Base-by-base conservation (phyloP, 148 eudicot species). In the Dysphania ambrosioides region DNA sequence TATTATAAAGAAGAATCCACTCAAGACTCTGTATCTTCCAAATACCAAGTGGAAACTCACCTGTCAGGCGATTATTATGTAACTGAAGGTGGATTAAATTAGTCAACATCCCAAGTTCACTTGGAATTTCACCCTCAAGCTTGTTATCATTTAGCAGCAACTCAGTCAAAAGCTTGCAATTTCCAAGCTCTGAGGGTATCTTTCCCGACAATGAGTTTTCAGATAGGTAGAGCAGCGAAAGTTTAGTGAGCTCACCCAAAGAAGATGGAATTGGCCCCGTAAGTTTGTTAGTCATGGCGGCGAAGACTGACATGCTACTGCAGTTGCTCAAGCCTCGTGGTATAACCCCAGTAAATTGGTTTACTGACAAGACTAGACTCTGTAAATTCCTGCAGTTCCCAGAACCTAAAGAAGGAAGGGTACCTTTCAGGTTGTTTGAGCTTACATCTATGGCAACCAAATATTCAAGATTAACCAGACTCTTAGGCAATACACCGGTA, bases 121-220 rank as follows among this genome's bases (percentile, higher is more conserved):
- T 75, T 3, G 96, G 97, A 51, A 93, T 85, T 29, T 70, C 82
- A 53, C 96, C 93, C 76, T 86, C 91, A 1, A 93, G 84, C 63
- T 79, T 83, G 83, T 90, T 93, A 15, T 56, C 81, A 60, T 74
- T 77, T 30, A 93, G 66, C 60, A 65, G 70, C 76, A 93, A 71
- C 71, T 68, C 81, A 40, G 56, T 75, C 75, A 93, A 78, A 10
- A 84, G 77, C 70, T 75, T 66, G 67, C 93, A 90, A 12, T 86
- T 85, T 1, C 97, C 97, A 44, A 93, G 88, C 78, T 90, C 91
- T 11, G 88, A 82, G 23, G 93, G 96, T 60, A 93, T 90, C 18
- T 51, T 78, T 19, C 97, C 96, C 0, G 91, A 83, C 49, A 93
- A 74, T 30, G 42, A 29, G 72, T 93, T 93, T 23, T 75, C 73